Evolutionary conservation across 805 yeast species (phyloP).

Genomic region (Yarrowia hollandica): DNA sequence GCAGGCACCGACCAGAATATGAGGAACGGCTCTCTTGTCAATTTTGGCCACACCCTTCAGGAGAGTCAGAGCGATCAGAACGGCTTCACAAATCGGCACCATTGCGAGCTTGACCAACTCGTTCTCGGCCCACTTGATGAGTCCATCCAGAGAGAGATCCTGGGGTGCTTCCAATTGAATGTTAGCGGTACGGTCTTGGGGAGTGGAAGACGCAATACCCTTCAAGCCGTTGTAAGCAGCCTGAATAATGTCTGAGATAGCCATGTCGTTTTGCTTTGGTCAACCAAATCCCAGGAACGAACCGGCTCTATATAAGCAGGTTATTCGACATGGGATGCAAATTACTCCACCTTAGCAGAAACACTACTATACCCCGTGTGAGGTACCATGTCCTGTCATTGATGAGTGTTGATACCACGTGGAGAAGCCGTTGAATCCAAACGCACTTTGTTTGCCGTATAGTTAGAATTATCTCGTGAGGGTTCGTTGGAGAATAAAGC

Average conservation of each 20-base stretch:
- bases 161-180: background rate
- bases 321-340: background rate
- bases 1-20: slow-evolving; percentile 5
- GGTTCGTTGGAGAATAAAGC: background rate
- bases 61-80: slow-evolving; percentile 2
- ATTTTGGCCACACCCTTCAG: slow-evolving; percentile 5
- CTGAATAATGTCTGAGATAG: background rate
- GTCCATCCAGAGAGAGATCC: background rate
- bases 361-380: background rate
- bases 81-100: slow-evolving; percentile 16
- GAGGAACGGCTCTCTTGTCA: background rate
- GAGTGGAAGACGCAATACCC: background rate
- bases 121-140: slow-evolving; percentile 13
- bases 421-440: background rate
- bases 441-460: background rate
- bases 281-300: background rate
- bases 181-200: background rate
- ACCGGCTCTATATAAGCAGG: background rate
- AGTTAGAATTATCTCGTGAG: background rate
- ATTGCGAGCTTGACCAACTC: slow-evolving; percentile 10
- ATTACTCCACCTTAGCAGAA: background rate
- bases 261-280: background rate
- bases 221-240: slow-evolving; percentile 19
- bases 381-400: background rate
- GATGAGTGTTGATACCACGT: background rate